Conservation (phyloP, 495 filamentous ascomycete species). For the Penicillium nucicola region DNA sequence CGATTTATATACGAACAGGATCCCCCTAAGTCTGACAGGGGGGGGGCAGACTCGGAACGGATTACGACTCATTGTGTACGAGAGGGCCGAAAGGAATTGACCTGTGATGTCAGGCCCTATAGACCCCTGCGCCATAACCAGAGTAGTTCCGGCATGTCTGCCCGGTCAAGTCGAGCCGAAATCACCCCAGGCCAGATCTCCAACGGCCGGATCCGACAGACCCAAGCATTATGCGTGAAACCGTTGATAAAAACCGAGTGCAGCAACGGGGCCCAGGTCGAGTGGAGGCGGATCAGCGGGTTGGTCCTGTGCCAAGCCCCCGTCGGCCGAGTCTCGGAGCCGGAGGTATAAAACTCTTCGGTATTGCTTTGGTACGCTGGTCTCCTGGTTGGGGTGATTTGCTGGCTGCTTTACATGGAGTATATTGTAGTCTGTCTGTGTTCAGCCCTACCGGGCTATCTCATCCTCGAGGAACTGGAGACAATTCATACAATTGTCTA, state of each 20-base stretch:
- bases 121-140: not conserved
- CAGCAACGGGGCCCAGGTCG: constrained; percentile 8
- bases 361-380: not conserved
- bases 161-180: constrained; percentile 28
- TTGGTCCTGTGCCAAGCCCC: constrained; percentile 11
- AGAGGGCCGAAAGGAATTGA: constrained; percentile 13
- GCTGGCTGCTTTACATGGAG: no score
- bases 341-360: constrained; percentile 9
- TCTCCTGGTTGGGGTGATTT: not conserved
- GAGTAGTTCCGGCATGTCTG: not conserved
- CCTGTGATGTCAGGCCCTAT: constrained; percentile 18
- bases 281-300: constrained; percentile 9
- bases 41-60: constrained; percentile 3
- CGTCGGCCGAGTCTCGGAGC: constrained; percentile 34
- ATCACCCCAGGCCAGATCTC: constrained; percentile 29
- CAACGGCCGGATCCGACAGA: constrained; percentile 35
- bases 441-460: not conserved
- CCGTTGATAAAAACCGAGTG: constrained; percentile 11
- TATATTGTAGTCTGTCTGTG: not conserved
- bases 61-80: constrained; percentile 11
- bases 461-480: no score
- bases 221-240: constrained; percentile 7
- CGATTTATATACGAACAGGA: constrained; percentile 15
- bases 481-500: no score
- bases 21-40: constrained; percentile 6